A percentile compares a stretch with the other conserved stretches of the same genome.
Evolutionary conservation across 352 stramenopile genomes (phyloP).

Genomic region (Pythium plurisporium): DNA sequence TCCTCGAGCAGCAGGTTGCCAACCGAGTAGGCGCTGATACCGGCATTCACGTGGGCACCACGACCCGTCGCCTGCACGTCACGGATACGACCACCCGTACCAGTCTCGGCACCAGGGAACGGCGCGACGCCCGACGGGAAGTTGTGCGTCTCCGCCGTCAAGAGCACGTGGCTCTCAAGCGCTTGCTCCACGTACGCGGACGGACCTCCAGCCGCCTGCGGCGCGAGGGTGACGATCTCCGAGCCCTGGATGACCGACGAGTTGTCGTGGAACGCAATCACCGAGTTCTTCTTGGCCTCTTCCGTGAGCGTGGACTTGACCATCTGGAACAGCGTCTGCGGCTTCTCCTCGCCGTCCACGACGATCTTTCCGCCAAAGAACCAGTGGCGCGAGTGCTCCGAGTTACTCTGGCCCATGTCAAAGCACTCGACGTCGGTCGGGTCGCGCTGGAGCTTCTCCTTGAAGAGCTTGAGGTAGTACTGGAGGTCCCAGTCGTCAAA

Average conservation of each 20-base stretch:
- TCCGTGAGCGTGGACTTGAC: slow-evolving; percentile 97
- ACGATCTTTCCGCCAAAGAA: slow-evolving; percentile 99
- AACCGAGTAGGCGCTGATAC: slow-evolving; percentile 83
- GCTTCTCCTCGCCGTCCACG: slow-evolving; percentile 95
- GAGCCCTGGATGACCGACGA: slow-evolving; percentile 96
- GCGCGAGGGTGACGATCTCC: slow-evolving; percentile 82
- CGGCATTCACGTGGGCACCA: slow-evolving; percentile 94
- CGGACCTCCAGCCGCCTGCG: slow-evolving; percentile 56
- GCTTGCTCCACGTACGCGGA: slow-evolving; percentile 60
- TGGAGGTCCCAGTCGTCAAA: slow-evolving; percentile 99
- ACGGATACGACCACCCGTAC: slow-evolving; percentile 96
- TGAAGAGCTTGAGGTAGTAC: slow-evolving; percentile 97
- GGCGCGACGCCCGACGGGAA: slow-evolving; percentile 96
- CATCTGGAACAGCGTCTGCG: slow-evolving; percentile 98
- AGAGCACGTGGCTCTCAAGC: slow-evolving; percentile 92
- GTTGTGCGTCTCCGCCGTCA: slow-evolving; percentile 99
- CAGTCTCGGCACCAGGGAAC: slow-evolving; percentile 96
- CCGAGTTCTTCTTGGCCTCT: slow-evolving; percentile 88
- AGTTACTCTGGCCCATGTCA: slow-evolving; percentile 98
- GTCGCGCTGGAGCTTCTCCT: slow-evolving; percentile 96
- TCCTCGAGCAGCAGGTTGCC: slow-evolving; percentile 96
- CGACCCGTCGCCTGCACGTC: slow-evolving; percentile 98
- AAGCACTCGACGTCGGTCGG: slow-evolving; percentile 99
- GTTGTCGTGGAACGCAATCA: slow-evolving; percentile 99
- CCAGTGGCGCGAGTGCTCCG: slow-evolving; percentile 99